These are phyloP conservation scores for Penicillium sclerotiorum DNA, from an alignment of 2,329 filamentous ascomycete species.

Conservation along the genomic window DNA sequence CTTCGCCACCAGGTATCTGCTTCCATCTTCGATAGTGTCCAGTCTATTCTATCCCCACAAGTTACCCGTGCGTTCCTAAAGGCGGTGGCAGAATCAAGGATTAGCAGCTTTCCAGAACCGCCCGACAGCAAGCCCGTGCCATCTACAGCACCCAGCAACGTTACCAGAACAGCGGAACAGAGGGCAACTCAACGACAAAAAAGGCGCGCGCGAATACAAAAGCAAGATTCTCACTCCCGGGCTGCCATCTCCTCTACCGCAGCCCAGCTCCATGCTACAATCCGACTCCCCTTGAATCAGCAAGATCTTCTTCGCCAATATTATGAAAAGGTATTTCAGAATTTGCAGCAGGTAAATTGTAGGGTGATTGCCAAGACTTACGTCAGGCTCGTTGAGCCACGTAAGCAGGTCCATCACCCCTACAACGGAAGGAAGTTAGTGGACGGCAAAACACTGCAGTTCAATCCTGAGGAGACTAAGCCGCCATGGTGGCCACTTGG, in stretches of 20 bases:
- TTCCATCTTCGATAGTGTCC: neutral
- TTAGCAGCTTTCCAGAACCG: neutral
- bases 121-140: neutral
- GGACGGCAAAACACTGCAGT: constrained; percentile 30
- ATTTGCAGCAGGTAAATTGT: constrained; percentile 39
- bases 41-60: neutral
- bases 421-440: constrained; percentile 39
- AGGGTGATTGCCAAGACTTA: constrained; percentile 38
- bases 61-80: neutral
- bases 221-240: neutral
- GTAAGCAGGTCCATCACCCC: constrained; percentile 39
- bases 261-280: too few relatives aligned
- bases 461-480: constrained; percentile 37
- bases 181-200: neutral
- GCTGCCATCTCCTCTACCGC: neutral
- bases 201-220: neutral
- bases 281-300: constrained; percentile 28
- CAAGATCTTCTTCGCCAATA: constrained; percentile 29
- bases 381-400: constrained; percentile 38
- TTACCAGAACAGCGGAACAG: neutral
- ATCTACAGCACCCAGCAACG: neutral
- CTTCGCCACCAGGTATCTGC: neutral
- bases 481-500: constrained; percentile 38
- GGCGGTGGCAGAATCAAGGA: neutral
- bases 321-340: constrained; percentile 37